phyloP scores from a whole-genome alignment of 306 rosid species.

The Castanea crenata region DNA sequence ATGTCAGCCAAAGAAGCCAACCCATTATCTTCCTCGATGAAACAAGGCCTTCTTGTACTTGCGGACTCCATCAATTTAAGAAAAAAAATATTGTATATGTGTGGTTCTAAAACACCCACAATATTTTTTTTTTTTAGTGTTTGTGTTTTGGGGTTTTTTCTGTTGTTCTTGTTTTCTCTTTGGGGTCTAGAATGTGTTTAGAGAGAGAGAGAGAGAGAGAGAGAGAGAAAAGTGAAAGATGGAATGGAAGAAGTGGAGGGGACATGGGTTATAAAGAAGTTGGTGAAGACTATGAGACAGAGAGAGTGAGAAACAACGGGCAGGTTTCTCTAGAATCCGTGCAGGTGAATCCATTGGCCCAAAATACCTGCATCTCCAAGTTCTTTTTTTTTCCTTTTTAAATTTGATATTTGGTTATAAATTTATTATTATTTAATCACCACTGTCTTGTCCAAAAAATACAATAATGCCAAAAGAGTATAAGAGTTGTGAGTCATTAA shows the following conservation, averaged over 20 bases:
- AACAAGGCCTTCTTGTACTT: slow-evolving; percentile 48
- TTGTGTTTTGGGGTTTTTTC: neutral
- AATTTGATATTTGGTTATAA: neutral
- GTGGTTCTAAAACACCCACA: neutral
- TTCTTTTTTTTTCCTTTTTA: neutral
- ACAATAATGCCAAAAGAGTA: neutral
- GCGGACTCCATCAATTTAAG: slow-evolving; percentile 43
- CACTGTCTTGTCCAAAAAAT: neutral
- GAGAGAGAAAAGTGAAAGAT: neutral
- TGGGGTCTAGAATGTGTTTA: neutral
- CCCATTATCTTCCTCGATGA: slow-evolving; percentile 57
- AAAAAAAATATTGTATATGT: neutral
- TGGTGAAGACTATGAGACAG: slow-evolving; percentile 31
- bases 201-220: neutral
- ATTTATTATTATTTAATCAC: neutral
- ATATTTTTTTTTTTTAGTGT: too few species aligned
- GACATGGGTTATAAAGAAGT: slow-evolving; percentile 33
- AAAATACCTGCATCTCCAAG: slow-evolving; percentile 35
- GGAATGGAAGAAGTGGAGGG: neutral
- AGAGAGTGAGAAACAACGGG: slow-evolving; percentile 39
- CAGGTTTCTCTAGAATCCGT: slow-evolving; percentile 37
- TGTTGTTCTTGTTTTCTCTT: neutral
- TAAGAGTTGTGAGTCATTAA: too few species aligned
- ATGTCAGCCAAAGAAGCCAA: slow-evolving; percentile 43
- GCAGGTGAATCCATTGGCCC: slow-evolving; percentile 67